Percentiles rank a stretch among this genome's conserved stretches.
Evolutionary conservation across 768 basidiomycete species (phyloP).

Genomic region (Roridomyces roridus): DNA sequence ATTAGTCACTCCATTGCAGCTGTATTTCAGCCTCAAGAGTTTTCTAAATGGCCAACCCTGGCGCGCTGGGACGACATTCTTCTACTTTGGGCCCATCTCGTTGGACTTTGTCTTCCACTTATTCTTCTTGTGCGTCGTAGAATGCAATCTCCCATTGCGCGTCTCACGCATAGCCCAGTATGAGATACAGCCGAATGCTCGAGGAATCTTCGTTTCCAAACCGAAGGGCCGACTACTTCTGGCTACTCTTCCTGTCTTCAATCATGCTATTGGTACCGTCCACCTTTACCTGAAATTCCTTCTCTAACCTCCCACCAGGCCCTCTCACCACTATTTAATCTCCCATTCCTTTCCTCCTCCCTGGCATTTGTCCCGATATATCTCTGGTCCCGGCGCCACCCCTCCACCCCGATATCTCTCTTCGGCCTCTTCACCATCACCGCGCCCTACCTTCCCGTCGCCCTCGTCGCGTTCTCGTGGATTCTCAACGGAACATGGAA

Average conservation of each 20-base stretch:
- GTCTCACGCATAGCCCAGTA: conserved; percentile 51
- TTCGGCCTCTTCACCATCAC: conserved; percentile 95
- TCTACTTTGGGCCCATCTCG: conserved; percentile 94
- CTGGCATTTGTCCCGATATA: conserved; percentile 97
- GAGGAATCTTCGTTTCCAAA: conserved; percentile 97
- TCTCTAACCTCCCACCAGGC: conserved; percentile 47
- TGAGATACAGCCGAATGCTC: conserved; percentile 96
- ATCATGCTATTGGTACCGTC: conserved; percentile 77
- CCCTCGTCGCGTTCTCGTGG: conserved; percentile 89
- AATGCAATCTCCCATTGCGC: background rate
- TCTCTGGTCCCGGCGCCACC: conserved; percentile 95
- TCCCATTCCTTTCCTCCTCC: conserved; percentile 92
- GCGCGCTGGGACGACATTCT: conserved; percentile 90
- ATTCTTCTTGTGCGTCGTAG: conserved; percentile 89
- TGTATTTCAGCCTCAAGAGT: conserved; percentile 91
- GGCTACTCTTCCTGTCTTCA: conserved; percentile 87
- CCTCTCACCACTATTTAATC: conserved; percentile 86
- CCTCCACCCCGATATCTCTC: conserved; percentile 92
- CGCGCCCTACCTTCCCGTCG: conserved; percentile 93
- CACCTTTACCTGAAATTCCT: conserved; percentile 6
- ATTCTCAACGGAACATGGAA: conserved; percentile 82
- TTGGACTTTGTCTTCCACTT: conserved; percentile 96
- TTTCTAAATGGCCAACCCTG: conserved; percentile 86
- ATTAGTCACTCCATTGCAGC: conserved; percentile 85
- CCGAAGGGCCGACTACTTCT: conserved; percentile 91